Evolutionary conservation across 139 green algal genomes (phyloP), one percentile per base, ranked within the genome.

Genomic region (Axilococcus clingmanii): DNA sequence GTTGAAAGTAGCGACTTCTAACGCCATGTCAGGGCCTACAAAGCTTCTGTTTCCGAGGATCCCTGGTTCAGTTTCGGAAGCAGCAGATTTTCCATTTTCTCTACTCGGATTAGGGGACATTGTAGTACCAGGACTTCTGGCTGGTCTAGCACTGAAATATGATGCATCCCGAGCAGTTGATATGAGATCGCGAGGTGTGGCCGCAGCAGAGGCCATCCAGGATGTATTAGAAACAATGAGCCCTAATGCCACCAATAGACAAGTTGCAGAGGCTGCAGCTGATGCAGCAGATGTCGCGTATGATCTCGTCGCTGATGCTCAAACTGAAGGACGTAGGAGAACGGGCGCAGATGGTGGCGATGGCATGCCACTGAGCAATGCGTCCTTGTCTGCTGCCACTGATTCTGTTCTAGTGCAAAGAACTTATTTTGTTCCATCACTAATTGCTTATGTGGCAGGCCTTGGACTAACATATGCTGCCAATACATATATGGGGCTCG

Each of bases 51-150:
- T 94, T 66, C 87, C 85, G 5, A 65, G 77, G 12, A 66, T 75
- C 19, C 31, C 49, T 9, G 61, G 58, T 12, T 58, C 55, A 19
- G 33, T 66, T 5, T 47, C 55, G 1, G 75, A 82, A 44, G 80
- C 72, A n/a, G 34, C 65, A 3, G 17, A 40, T 55, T 94, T 91
- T 46, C 80, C 81, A n/a, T 92, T 85, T 71, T 73, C 64, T 14
- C 68, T 94, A 28, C 65, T 94, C 34, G 84, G 84, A 16, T 71
- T 97, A 28, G 89, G 89, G 4, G 89, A 97, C 64, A 69, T 97
- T 0, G 85, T 80, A 4, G 61, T 95, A 3, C 89, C 89, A 16
- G 89, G 89, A 4, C 69, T 94, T 27, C 68, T 95, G 20, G 76
- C 76, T 17, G 83, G 71, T 48, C 64, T 93, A 25, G 72, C 78